These are phyloP conservation scores for Exobasidium rhododendri DNA, from an alignment of 1,284 basidiomycete genomes.

Conservation along the genomic window DNA sequence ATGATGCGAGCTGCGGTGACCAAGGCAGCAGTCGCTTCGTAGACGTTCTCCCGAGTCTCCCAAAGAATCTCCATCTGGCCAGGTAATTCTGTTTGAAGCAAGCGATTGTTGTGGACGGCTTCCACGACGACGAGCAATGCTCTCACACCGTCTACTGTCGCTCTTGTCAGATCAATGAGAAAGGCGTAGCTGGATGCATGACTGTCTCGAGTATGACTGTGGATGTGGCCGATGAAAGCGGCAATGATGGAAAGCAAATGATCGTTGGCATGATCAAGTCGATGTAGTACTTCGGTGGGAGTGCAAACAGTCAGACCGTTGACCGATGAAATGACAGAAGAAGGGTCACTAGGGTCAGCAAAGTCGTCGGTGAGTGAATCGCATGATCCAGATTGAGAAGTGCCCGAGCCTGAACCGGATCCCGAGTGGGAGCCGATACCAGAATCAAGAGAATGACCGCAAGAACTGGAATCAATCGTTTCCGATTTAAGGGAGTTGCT, in stretches of 20 bases:
- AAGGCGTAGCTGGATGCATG: constrained; percentile 83
- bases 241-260: constrained; percentile 83
- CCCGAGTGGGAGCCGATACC: constrained; percentile 54
- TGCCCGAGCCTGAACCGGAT: constrained; percentile 59
- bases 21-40: constrained; percentile 77
- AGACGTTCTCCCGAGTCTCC: constrained; percentile 75
- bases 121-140: constrained; percentile 89
- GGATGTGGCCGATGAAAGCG: constrained; percentile 93
- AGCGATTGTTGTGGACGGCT: constrained; percentile 56
- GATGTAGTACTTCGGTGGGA: constrained; percentile 60
- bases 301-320: constrained; percentile 56
- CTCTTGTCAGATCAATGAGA: constrained; percentile 86
- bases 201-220: constrained; percentile 80
- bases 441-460: not conserved
- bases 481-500: constrained; percentile 8
- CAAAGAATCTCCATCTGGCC: constrained; percentile 36
- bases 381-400: constrained; percentile 5
- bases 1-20: constrained; percentile 74
- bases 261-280: constrained; percentile 62
- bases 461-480: constrained; percentile 5
- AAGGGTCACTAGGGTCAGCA: not conserved
- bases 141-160: constrained; percentile 88
- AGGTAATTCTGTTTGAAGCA: constrained; percentile 31
- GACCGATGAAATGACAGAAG: not conserved
- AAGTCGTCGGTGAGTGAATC: constrained; percentile 8